These are phyloP conservation scores for Drechslerella dactyloides DNA, from an alignment of 2,329 filamentous ascomycete species.

Conservation along the genomic window DNA sequence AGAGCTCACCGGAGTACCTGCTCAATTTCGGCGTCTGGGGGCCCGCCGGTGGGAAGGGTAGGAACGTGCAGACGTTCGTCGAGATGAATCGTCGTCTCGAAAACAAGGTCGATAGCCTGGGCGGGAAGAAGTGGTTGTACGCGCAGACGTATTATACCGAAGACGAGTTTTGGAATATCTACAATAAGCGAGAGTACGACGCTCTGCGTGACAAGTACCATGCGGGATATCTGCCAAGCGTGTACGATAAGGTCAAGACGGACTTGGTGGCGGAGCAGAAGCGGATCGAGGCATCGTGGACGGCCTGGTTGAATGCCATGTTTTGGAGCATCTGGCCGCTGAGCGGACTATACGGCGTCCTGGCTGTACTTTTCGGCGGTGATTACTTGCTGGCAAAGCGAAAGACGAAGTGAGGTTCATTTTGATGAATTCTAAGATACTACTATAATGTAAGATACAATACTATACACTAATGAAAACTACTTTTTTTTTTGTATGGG, in stretches of 20 bases:
- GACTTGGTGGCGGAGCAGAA: constrained; percentile 56
- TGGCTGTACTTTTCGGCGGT: constrained; percentile 65
- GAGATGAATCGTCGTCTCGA: constrained; percentile 68
- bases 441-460: too few species aligned
- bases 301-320: constrained; percentile 54
- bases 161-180: constrained; percentile 72
- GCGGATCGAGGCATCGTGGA: constrained; percentile 58
- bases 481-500: neutral
- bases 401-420: constrained; percentile 12
- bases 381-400: constrained; percentile 54
- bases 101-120: constrained; percentile 65
- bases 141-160: constrained; percentile 72
- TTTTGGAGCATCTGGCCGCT: constrained; percentile 63
- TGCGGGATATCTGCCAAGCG: constrained; percentile 67
- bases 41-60: constrained; percentile 56
- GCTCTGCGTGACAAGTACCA: constrained; percentile 66
- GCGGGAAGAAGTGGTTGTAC: constrained; percentile 74
- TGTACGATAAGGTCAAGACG: constrained; percentile 72
- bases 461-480: neutral
- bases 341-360: constrained; percentile 67
- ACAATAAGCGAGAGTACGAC: constrained; percentile 68
- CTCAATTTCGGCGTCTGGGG: constrained; percentile 72
- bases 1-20: constrained; percentile 57
- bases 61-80: constrained; percentile 62
- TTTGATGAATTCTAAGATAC: neutral